These are phyloP conservation scores for Neurospora discreta DNA, from an alignment of 495 filamentous ascomycete genomes.

Conservation along the genomic window DNA sequence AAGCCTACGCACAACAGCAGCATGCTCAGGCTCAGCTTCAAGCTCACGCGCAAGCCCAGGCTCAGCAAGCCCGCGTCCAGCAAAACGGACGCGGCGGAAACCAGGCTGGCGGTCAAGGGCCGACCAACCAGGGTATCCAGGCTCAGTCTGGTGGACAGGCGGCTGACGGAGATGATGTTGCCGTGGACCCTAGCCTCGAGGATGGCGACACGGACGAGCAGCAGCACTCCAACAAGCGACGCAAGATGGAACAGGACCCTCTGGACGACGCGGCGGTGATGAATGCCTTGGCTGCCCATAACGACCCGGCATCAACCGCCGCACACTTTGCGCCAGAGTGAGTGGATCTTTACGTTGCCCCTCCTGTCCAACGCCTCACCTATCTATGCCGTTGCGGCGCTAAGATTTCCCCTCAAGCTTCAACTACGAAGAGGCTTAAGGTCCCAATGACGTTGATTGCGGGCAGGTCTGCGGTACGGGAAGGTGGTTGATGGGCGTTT, in stretches of 20 bases:
- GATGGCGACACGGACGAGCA: conserved; percentile 12
- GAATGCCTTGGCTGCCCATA: conserved; percentile 27
- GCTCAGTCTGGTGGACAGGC: conserved; percentile 6
- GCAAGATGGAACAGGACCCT: conserved; percentile 2
- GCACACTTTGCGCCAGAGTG: conserved; percentile 30
- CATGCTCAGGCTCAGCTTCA: background rate
- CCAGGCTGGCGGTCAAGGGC: background rate
- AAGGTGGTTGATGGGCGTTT: background rate
- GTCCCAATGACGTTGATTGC: background rate
- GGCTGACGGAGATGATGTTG: conserved; percentile 11
- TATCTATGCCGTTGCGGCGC: background rate
- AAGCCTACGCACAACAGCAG: background rate
- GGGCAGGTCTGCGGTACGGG: background rate
- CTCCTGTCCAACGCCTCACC: background rate
- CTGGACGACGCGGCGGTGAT: conserved; percentile 31
- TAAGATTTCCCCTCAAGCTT: conserved; percentile 7
- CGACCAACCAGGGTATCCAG: background rate
- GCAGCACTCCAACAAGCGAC: conserved; percentile 7
- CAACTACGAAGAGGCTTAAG: conserved; percentile 24
- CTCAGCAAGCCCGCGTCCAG: background rate
- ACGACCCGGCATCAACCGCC: conserved; percentile 16
- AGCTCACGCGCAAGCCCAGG: background rate
- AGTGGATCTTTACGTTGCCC: conserved; percentile 4
- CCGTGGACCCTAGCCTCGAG: conserved; percentile 20
- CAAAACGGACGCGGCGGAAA: background rate